phyloP scores from a whole-genome alignment of 164 flowering plant genomes.

The Cinnamomum chago region DNA sequence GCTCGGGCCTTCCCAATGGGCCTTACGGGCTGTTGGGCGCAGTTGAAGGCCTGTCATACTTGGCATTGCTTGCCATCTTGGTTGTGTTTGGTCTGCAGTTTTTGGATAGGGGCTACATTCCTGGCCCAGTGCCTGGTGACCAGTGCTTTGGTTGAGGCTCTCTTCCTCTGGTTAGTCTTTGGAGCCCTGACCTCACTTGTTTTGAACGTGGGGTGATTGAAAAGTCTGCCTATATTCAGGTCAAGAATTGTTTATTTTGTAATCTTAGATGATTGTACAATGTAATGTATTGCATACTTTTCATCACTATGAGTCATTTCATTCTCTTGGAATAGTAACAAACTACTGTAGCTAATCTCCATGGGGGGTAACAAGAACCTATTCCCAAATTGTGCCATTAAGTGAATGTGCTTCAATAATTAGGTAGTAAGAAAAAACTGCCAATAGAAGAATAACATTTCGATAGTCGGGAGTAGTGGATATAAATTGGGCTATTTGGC shows the following conservation, averaged over 20 bases:
- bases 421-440: too few species aligned
- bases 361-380: too few species aligned
- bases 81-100: conserved; percentile 81
- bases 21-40: conserved; percentile 90
- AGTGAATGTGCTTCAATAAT: too few species aligned
- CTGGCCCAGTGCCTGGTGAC: conserved; percentile 81
- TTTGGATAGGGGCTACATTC: conserved; percentile 64
- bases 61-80: conserved; percentile 58
- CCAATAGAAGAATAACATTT: too few species aligned
- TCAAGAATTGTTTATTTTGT: background rate
- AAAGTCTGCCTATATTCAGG: background rate
- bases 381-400: too few species aligned
- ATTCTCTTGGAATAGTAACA: too few species aligned
- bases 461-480: too few species aligned
- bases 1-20: conserved; percentile 83
- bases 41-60: conserved; percentile 80
- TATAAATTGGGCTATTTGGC: too few species aligned
- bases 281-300: background rate
- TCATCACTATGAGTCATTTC: background rate
- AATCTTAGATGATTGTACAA: background rate
- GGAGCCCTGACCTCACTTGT: too few species aligned
- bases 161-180: too few species aligned
- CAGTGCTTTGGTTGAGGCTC: conserved; percentile 73
- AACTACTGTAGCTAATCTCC: too few species aligned
- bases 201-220: background rate